These are phyloP conservation scores for Funneliformis mosseae DNA, from an alignment of 192 early-diverging fungal species.

Conservation along the genomic window DNA sequence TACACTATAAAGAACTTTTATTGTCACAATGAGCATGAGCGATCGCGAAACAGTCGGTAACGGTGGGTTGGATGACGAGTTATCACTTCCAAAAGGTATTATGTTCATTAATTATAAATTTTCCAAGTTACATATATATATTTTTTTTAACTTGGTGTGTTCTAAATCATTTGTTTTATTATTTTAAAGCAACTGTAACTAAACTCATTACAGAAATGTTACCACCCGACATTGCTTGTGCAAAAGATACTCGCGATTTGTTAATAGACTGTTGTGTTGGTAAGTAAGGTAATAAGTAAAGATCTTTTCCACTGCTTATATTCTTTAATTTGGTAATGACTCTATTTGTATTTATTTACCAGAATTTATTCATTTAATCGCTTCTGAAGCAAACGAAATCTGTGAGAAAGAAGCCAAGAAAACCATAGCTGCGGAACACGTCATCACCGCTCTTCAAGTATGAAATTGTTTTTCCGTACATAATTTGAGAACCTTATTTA, in stretches of 20 bases:
- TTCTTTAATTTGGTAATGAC: neutral
- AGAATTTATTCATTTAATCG: slow-evolving; percentile 96
- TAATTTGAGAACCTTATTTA: neutral
- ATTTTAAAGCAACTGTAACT: slow-evolving; percentile 75
- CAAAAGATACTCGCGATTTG: slow-evolving; percentile 96
- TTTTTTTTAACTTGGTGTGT: neutral
- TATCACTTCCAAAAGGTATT: slow-evolving; percentile 84
- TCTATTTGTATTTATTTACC: neutral
- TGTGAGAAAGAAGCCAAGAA: slow-evolving; percentile 97
- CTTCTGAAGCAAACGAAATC: slow-evolving; percentile 93
- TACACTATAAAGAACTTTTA: neutral
- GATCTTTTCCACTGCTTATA: neutral
- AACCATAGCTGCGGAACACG: slow-evolving; percentile 97
- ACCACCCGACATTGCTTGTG: slow-evolving; percentile 84
- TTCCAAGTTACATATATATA: neutral
- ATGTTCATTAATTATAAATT: neutral
- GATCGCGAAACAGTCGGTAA: slow-evolving; percentile 57
- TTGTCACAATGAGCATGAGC: slow-evolving; percentile 51
- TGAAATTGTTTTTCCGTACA: neutral
- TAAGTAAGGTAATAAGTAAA: slow-evolving; percentile 42
- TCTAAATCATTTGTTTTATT: neutral
- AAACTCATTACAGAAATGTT: slow-evolving; percentile 97
- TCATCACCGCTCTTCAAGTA: slow-evolving; percentile 84
- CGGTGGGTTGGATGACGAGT: slow-evolving; percentile 70
- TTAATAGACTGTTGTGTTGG: slow-evolving; percentile 95